Conservation (phyloP, 2,329 filamentous ascomycete species). For the Ceratocystis cacaofunesta region DNA sequence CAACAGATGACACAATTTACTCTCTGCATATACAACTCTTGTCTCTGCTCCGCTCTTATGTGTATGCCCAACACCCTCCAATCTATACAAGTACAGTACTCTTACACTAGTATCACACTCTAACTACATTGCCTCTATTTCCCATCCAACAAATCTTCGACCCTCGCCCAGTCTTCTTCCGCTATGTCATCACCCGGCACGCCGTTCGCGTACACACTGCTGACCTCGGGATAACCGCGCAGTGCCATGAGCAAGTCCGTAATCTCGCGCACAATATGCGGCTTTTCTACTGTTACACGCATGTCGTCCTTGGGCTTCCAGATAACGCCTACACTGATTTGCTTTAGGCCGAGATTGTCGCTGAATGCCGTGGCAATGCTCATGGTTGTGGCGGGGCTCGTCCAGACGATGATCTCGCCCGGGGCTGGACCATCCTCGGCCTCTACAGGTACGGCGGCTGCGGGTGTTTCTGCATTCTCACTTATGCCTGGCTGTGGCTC, state of each 20-base stretch:
- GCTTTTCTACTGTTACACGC: conserved; percentile 42
- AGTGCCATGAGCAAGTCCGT: conserved; percentile 41
- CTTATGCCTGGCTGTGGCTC: not conserved
- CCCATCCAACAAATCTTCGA: conserved; percentile 25
- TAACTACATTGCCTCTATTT: conserved; percentile 23
- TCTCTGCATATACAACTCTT: not conserved
- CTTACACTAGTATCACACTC: not conserved
- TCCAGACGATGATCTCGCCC: conserved; percentile 17
- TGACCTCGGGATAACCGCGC: conserved; percentile 52
- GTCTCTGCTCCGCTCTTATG: not conserved
- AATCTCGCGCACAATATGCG: conserved; percentile 39
- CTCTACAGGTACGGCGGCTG: not conserved
- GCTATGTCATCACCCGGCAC: conserved; percentile 28
- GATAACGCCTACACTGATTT: conserved; percentile 58
- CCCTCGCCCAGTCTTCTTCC: conserved; percentile 34
- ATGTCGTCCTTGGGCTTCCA: conserved; percentile 68
- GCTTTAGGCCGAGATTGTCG: conserved; percentile 40
- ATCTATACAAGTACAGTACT: not conserved
- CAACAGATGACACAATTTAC: conserved; percentile 1
- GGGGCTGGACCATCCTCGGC: not conserved
- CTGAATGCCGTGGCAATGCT: conserved; percentile 16
- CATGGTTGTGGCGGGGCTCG: conserved; percentile 12
- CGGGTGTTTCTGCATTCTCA: not conserved
- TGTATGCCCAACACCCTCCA: not conserved
- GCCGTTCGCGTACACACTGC: conserved; percentile 57